A percentile compares a stretch with the other conserved stretches of the same genome.
Evolutionary conservation across 2,329 filamentous ascomycete species (phyloP).

Genomic region (Talaromyces pinophilus): DNA sequence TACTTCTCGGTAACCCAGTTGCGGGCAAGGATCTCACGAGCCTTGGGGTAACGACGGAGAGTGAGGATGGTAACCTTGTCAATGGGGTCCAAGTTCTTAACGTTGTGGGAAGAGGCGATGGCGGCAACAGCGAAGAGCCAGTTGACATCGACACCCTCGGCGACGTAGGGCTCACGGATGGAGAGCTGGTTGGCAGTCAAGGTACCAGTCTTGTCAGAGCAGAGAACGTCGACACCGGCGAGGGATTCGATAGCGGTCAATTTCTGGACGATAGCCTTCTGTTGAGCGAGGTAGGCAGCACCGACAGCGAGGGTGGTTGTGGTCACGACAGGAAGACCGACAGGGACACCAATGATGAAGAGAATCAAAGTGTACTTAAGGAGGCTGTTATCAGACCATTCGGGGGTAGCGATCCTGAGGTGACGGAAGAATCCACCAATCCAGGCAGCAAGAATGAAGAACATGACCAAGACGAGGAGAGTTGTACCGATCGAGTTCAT

Average conservation of each 20-base stretch:
- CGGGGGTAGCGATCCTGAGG: slow-evolving; percentile 51
- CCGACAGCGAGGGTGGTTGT: slow-evolving; percentile 72
- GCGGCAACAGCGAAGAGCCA: slow-evolving; percentile 78
- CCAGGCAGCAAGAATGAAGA: slow-evolving; percentile 70
- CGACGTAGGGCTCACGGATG: slow-evolving; percentile 71
- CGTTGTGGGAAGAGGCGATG: slow-evolving; percentile 71
- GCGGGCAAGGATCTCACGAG: slow-evolving; percentile 67
- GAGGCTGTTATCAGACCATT: slow-evolving; percentile 59
- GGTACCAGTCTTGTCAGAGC: slow-evolving; percentile 76
- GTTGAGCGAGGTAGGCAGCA: slow-evolving; percentile 70
- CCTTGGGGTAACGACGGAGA: slow-evolving; percentile 70
- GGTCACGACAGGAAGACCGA: slow-evolving; percentile 72
- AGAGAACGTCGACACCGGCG: slow-evolving; percentile 69
- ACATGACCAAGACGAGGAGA: slow-evolving; percentile 69
- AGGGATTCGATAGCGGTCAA: slow-evolving; percentile 72
- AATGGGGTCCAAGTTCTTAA: slow-evolving; percentile 71
- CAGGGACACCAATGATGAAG: slow-evolving; percentile 71
- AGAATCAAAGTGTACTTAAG: slow-evolving; percentile 66
- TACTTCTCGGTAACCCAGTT: slow-evolving; percentile 73
- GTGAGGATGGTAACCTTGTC: slow-evolving; percentile 74
- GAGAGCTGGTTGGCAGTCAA: slow-evolving; percentile 59
- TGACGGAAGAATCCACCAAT: slow-evolving; percentile 73
- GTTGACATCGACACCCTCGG: slow-evolving; percentile 71
- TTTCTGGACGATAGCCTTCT: slow-evolving; percentile 74
- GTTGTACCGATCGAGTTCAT: slow-evolving; percentile 74